phyloP scores from a whole-genome alignment of 2,329 filamentous ascomycete species.

The Pestalotiopsis sp. region DNA sequence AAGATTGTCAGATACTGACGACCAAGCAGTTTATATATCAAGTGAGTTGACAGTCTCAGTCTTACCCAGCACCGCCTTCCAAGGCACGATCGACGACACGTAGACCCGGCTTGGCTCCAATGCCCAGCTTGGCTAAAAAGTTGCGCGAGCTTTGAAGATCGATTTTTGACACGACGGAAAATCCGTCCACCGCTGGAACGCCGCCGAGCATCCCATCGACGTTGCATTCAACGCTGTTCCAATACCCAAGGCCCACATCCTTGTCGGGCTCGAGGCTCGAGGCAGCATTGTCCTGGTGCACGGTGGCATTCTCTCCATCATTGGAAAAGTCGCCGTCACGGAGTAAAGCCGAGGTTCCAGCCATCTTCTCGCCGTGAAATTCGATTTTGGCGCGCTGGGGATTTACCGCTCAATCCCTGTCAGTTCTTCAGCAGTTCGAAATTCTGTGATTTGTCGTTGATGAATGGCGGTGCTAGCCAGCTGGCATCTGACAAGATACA shows the following conservation, averaged over 20 bases:
- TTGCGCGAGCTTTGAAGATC: conserved; percentile 72
- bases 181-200: conserved; percentile 37
- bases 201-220: conserved; percentile 78
- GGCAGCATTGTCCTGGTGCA: background rate
- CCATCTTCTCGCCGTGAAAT: too few species aligned
- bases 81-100: conserved; percentile 31
- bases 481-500: too few species aligned
- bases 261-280: conserved; percentile 16
- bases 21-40: too few species aligned
- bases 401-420: too few species aligned
- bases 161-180: conserved; percentile 63
- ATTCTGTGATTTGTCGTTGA: too few species aligned
- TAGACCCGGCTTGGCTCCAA: conserved; percentile 38
- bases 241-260: conserved; percentile 45
- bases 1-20: background rate
- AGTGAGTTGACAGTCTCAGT: conserved; percentile 10
- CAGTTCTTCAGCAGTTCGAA: too few species aligned
- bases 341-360: background rate
- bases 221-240: conserved; percentile 46
- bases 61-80: conserved; percentile 46
- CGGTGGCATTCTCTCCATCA: background rate
- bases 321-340: background rate
- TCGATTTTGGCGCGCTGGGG: too few species aligned
- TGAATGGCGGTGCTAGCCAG: too few species aligned
- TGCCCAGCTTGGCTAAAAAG: conserved; percentile 71